phyloP scores from a whole-genome alignment of 2,329 filamentous ascomycete species.

The Penicillium sp. region DNA sequence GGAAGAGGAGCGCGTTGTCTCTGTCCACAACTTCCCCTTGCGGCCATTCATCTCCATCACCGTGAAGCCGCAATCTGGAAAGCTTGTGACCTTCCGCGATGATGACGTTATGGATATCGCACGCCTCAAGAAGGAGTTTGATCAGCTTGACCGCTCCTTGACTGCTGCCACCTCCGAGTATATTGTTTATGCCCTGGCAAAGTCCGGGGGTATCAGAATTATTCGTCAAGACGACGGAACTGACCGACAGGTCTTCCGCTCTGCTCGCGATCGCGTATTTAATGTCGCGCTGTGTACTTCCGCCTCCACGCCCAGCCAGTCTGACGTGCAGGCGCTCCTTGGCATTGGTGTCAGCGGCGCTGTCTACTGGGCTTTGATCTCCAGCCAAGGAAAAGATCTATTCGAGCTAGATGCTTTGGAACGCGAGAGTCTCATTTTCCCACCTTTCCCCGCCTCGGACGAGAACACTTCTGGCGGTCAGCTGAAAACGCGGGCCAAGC shows the following conservation, averaged over 20 bases:
- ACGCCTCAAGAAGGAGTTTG: conserved; percentile 92
- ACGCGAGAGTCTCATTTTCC: conserved; percentile 80
- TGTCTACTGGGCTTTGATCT: conserved; percentile 90
- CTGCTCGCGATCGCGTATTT: conserved; percentile 89
- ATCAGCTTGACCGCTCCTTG: conserved; percentile 90
- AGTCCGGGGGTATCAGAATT: conserved; percentile 85
- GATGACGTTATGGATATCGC: conserved; percentile 88
- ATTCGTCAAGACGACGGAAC: conserved; percentile 91
- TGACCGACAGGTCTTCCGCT: conserved; percentile 85
- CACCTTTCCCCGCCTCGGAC: conserved; percentile 77
- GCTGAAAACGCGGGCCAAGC: conserved; percentile 89
- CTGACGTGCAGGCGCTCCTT: conserved; percentile 73
- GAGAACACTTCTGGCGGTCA: conserved; percentile 88
- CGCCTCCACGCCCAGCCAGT: conserved; percentile 47
- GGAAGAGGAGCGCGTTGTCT: conserved; percentile 60
- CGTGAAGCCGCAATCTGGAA: conserved; percentile 47
- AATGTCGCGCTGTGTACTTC: conserved; percentile 79
- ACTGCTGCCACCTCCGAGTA: conserved; percentile 84
- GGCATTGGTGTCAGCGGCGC: conserved; percentile 91
- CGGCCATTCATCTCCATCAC: conserved; percentile 90
- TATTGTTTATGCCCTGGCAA: conserved; percentile 91
- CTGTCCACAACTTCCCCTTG: conserved; percentile 94
- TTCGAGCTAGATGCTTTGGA: conserved; percentile 75
- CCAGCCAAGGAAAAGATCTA: conserved; percentile 69
- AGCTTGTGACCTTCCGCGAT: conserved; percentile 61